phyloP scores from a whole-genome alignment of 139 green algal species.

The Nannochloris sp. region DNA sequence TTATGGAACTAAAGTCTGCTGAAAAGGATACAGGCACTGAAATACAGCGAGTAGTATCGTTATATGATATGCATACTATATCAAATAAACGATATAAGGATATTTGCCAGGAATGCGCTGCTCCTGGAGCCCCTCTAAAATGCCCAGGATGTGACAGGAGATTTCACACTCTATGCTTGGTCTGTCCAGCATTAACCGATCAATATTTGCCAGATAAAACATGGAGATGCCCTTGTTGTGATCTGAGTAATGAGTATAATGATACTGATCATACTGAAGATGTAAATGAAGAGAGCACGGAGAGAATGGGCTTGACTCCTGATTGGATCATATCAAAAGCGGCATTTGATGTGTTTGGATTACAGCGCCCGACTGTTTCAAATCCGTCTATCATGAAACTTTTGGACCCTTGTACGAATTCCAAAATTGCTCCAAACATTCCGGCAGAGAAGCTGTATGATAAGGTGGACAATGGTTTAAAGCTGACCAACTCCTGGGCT shows the following conservation, averaged over 20 bases:
- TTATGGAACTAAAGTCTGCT: neutral
- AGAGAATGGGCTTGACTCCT: slow-evolving; percentile 60
- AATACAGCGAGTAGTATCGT: neutral
- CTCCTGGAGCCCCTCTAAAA: neutral
- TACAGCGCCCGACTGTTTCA: slow-evolving; percentile 40
- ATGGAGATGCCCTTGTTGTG: neutral
- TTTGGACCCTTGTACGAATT: slow-evolving; percentile 82
- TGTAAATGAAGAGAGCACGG: neutral
- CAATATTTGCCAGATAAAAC: neutral
- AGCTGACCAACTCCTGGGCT: slow-evolving; percentile 58
- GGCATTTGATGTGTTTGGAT: slow-evolving; percentile 38
- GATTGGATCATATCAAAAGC: slow-evolving; percentile 58
- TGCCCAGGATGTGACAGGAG: slow-evolving; percentile 1
- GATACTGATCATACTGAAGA: neutral
- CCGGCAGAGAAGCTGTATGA: slow-evolving; percentile 76
- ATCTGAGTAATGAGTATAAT: neutral
- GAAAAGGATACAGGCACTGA: neutral
- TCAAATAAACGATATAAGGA: neutral
- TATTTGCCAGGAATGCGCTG: neutral
- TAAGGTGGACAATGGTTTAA: slow-evolving; percentile 68
- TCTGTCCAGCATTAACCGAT: neutral
- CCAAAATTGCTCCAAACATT: slow-evolving; percentile 66
- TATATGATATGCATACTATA: neutral
- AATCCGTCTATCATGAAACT: slow-evolving; percentile 54
- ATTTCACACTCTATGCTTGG: slow-evolving; percentile 6